Evolutionary conservation across 1,139 yeast species (phyloP).

Genomic region (Yamadazyma dendronema): DNA sequence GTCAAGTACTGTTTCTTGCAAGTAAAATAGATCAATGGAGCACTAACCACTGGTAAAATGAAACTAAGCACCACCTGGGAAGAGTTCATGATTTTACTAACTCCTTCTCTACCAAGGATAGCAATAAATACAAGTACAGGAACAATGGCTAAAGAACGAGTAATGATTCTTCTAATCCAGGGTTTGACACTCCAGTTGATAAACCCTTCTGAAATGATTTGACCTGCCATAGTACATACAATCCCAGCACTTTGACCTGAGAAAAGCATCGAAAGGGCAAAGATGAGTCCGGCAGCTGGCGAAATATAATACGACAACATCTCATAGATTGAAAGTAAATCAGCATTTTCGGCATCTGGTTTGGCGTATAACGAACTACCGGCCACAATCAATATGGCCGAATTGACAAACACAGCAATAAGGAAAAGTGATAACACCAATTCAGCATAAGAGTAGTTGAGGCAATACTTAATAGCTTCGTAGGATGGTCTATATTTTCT

Average conservation of each 20-base stretch:
- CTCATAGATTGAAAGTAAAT: conserved; percentile 65
- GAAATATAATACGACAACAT: conserved; percentile 57
- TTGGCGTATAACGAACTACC: conserved; percentile 71
- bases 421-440: conserved; percentile 65
- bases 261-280: conserved; percentile 71
- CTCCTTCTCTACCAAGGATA: conserved; percentile 67
- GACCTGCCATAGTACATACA: conserved; percentile 83
- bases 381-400: conserved; percentile 73
- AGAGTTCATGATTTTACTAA: conserved; percentile 65
- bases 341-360: conserved; percentile 68
- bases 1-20: conserved; percentile 58
- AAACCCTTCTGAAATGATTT: conserved; percentile 81
- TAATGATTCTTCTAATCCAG: conserved; percentile 69
- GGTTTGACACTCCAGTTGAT: conserved; percentile 73
- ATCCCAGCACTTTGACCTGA: conserved; percentile 84
- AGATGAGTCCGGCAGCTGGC: conserved; percentile 73
- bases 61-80: conserved; percentile 74
- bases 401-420: conserved; percentile 74
- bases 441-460: conserved; percentile 67
- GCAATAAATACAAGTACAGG: conserved; percentile 68
- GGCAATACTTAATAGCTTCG: conserved; percentile 61
- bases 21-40: conserved; percentile 73
- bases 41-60: conserved; percentile 69
- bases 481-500: conserved; percentile 57
- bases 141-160: conserved; percentile 68